Percentiles rank a stretch among this genome's conserved stretches.
Evolutionary conservation across 306 rosid genomes (phyloP).

Genomic region (Sicyos baderoa): DNA sequence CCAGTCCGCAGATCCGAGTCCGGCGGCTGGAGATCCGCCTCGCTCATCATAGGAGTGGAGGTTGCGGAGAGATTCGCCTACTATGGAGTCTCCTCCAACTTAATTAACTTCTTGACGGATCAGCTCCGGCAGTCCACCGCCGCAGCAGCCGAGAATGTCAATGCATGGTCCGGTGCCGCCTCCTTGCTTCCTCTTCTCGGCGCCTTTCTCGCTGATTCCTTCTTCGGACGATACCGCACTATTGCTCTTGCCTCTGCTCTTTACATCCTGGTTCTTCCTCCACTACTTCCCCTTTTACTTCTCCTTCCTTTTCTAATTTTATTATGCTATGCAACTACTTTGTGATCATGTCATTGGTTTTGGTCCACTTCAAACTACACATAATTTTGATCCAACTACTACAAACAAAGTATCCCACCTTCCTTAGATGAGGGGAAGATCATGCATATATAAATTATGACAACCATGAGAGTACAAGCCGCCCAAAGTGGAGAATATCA

Average conservation of each 20-base stretch:
- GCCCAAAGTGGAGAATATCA: no score
- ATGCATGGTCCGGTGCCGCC: constrained; percentile 34
- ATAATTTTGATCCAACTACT: no score
- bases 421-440: no score
- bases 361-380: neutral
- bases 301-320: neutral
- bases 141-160: constrained; percentile 31
- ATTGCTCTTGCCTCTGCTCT: constrained; percentile 26
- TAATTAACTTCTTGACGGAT: constrained; percentile 33
- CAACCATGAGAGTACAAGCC: no score
- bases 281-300: no score
- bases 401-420: no score
- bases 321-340: neutral
- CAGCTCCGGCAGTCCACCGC: constrained; percentile 37
- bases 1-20: constrained; percentile 22
- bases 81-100: constrained; percentile 30
- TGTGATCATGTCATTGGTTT: neutral
- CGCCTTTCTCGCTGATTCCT: constrained; percentile 37
- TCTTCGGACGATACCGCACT: constrained; percentile 37
- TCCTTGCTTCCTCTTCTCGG: constrained; percentile 34
- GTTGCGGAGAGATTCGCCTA: constrained; percentile 45
- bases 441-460: no score
- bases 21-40: constrained; percentile 48
- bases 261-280: constrained; percentile 31
- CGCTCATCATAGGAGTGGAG: constrained; percentile 39